Evolutionary conservation across 2,329 filamentous ascomycete genomes (phyloP), one percentile per base, ranked within the genome.

Genomic region (Colletotrichum abscissum): DNA sequence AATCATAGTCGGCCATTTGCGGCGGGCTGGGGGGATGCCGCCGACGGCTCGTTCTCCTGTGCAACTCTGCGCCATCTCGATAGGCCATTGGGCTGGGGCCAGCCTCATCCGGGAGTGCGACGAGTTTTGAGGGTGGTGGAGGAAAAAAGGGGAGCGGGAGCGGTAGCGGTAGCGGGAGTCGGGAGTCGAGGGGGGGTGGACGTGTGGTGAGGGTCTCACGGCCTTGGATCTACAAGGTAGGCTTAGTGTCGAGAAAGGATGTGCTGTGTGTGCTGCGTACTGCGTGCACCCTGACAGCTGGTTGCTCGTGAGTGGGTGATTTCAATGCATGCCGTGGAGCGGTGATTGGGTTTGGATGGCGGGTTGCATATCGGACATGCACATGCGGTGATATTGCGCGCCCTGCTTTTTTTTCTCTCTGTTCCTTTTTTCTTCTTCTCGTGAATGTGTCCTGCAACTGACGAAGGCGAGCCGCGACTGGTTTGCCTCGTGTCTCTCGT

Each of bases 1-100:
- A 81, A 78, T 80, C 78, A 78, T 77, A 74, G 66, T 78, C 75
- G 71, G 77, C 76, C 63, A 78, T 76, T 66, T 78, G 77, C 66
- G 79, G 78, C 70, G 77, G 38, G 38, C 63, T 71, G 57, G 42
- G 59, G 65, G 69, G 59, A 30, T 75, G 69, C 30, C 62, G 69
- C 26, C 63, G 72, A 46, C 67, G 71, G 38, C 68, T 66, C 56
- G 59, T 64, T 62, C 73, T 70, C 70, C 75, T 74, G 69, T 72
- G 68, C 64, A 72, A 59, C 54, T 74, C 75, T 54, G 75, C 71
- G 49, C 62, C 75, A 68, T 76, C 75, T 56, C 68, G 70, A 59
- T 75, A 75, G 56, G 74, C 75, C 76, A 77, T 77, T 66, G 68
- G 69, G 58, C 58, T 67, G 58, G 52, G 38, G 60, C 46, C 42